phyloP scores from a whole-genome alignment of 2,329 filamentous ascomycete species.

The Colletotrichum endophyticum region DNA sequence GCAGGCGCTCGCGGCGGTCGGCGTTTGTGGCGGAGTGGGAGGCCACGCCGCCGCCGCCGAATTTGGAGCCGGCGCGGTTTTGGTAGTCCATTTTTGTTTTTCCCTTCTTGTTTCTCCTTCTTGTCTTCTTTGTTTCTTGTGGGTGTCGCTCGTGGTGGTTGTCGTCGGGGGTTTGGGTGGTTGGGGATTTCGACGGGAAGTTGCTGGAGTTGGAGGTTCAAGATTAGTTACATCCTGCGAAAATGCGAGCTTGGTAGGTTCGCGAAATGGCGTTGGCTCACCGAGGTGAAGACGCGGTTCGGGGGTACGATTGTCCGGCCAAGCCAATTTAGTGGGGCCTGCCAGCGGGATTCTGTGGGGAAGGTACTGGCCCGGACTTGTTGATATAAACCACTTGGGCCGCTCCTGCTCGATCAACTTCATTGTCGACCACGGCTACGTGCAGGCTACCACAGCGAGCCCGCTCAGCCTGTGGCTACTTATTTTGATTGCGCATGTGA shows the following conservation, averaged over 20 bases:
- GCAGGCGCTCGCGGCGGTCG: conserved; percentile 94
- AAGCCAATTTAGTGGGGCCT: neutral
- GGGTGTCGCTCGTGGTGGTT: fast-evolving
- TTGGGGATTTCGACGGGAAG: neutral
- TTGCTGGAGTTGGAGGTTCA: neutral
- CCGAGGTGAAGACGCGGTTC: neutral
- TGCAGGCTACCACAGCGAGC: neutral
- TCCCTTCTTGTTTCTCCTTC: neutral
- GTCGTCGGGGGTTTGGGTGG: neutral
- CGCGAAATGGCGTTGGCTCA: neutral
- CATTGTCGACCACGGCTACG: neutral
- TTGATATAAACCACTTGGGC: neutral
- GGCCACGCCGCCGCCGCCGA: conserved; percentile 95
- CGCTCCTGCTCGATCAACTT: neutral
- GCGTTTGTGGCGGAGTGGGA: conserved; percentile 93
- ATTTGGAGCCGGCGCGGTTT: conserved; percentile 96
- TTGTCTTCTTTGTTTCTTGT: neutral
- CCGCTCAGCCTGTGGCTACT: neutral
- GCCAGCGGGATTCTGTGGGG: neutral
- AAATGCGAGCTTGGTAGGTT: neutral
- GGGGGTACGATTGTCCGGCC: neutral
- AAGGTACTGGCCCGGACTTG: neutral
- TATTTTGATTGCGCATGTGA: neutral
- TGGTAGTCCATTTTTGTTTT: conserved; percentile 71
- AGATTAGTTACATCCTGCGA: neutral